Conservation (phyloP, 805 yeast genomes). For the Schwanniomyces yamadae region DNA sequence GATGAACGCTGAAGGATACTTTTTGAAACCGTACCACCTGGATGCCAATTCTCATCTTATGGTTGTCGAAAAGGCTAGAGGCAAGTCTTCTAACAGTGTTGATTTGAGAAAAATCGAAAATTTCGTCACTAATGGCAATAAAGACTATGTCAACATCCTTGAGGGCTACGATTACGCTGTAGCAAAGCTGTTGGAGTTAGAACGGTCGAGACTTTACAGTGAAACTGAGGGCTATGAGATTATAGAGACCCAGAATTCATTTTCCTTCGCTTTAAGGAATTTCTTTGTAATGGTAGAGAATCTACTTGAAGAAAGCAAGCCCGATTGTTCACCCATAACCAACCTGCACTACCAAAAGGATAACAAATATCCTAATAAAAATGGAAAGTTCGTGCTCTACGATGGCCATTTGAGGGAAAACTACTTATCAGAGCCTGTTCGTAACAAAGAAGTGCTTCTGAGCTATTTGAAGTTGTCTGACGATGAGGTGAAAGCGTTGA, state of each 20-base stretch:
- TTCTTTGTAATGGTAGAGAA: conserved; percentile 22
- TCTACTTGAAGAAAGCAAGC: conserved; percentile 19
- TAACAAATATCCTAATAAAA: conserved; percentile 15
- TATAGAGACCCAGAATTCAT: conserved; percentile 2
- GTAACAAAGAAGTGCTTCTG: conserved; percentile 24
- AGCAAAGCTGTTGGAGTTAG: conserved; percentile 1
- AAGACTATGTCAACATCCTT: conserved; percentile 12
- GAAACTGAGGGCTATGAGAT: background rate
- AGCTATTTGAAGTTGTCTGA: conserved; percentile 19
- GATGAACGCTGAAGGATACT: too few relatives aligned
- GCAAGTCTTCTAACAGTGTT: too few relatives aligned
- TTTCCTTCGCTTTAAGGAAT: conserved; percentile 8
- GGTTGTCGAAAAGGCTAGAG: too few relatives aligned
- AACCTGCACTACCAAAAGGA: conserved; percentile 26
- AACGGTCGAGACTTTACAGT: background rate
- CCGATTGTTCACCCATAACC: conserved; percentile 20
- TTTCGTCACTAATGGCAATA: too few relatives aligned
- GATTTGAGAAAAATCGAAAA: too few relatives aligned
- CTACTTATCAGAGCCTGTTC: conserved; percentile 26
- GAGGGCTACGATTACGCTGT: conserved; percentile 19
- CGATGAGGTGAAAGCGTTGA: conserved; percentile 18
- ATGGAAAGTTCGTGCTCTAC: conserved; percentile 29
- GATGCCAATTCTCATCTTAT: too few relatives aligned
- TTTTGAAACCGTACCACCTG: too few relatives aligned
- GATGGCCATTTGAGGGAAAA: conserved; percentile 37